Percentiles rank a stretch among this genome's conserved stretches.
Evolutionary conservation across 495 filamentous ascomycete genomes (phyloP).

Genomic region (Aspergillus incahuasiensis): DNA sequence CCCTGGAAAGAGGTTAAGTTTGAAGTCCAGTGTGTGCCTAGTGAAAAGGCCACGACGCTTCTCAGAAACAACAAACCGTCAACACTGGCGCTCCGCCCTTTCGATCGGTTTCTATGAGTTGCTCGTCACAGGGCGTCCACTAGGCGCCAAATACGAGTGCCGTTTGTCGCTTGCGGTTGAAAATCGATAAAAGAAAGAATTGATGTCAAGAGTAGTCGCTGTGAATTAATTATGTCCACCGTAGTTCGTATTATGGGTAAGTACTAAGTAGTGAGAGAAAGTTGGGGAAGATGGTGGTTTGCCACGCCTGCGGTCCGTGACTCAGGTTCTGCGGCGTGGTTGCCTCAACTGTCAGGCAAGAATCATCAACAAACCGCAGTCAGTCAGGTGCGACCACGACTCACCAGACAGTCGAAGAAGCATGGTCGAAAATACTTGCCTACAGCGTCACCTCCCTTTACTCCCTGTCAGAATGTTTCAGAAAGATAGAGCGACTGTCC

Average conservation of each 20-base stretch:
- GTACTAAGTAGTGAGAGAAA: neutral
- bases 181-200: neutral
- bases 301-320: neutral
- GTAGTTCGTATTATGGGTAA: neutral
- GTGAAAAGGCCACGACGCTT: conserved; percentile 8
- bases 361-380: neutral
- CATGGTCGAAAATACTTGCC: too few species aligned
- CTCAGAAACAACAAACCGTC: neutral
- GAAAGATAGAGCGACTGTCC: too few species aligned
- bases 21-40: neutral
- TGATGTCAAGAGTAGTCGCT: neutral
- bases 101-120: conserved; percentile 22
- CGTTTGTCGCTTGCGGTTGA: neutral
- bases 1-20: neutral
- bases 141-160: conserved; percentile 5
- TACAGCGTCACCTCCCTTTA: too few species aligned
- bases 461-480: too few species aligned
- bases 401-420: too few species aligned
- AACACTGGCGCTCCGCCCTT: conserved; percentile 2
- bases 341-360: neutral
- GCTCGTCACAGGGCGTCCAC: conserved; percentile 12
- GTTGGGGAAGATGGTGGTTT: neutral
- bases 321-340: neutral
- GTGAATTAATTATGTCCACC: too few species aligned
- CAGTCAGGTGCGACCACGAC: too few species aligned